These are phyloP conservation scores for Russula emetica DNA, from an alignment of 768 basidiomycete species.

Conservation along the genomic window DNA sequence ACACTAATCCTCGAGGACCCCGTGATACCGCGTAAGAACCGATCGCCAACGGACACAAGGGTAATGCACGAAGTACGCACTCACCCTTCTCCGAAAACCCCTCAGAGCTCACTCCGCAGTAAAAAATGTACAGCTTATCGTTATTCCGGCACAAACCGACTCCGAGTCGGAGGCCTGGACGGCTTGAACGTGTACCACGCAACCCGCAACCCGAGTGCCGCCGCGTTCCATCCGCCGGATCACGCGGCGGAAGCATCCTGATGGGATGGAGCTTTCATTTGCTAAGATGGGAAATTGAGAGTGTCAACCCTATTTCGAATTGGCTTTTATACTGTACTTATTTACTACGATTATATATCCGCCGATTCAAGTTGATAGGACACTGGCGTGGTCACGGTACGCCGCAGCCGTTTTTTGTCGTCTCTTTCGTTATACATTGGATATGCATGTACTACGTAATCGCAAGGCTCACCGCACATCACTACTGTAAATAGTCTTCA, in stretches of 20 bases:
- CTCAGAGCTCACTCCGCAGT: not conserved
- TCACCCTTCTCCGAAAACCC: not conserved
- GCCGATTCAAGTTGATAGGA: too few relatives aligned
- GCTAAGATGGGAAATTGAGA: not conserved
- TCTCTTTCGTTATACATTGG: too few relatives aligned
- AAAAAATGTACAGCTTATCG: not conserved
- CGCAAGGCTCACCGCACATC: too few relatives aligned
- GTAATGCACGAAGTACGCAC: not conserved
- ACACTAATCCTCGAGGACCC: not conserved
- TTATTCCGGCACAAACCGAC: not conserved
- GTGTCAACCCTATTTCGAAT: not conserved
- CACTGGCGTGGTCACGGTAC: too few relatives aligned
- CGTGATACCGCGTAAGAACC: not conserved
- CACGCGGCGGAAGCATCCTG: too few relatives aligned
- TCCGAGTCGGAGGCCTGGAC: constrained; percentile 1
- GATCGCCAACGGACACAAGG: not conserved
- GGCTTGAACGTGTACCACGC: not conserved
- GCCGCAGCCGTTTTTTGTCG: too few relatives aligned
- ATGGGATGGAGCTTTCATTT: too few relatives aligned
- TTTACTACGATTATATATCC: too few relatives aligned
- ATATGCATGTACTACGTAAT: too few relatives aligned
- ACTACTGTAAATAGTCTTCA: too few relatives aligned
- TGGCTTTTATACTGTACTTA: not conserved
- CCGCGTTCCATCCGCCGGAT: not conserved
- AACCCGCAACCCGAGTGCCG: not conserved